Evolutionary conservation across 495 filamentous ascomycete genomes (phyloP).

Genomic region (Xylaria sp.): DNA sequence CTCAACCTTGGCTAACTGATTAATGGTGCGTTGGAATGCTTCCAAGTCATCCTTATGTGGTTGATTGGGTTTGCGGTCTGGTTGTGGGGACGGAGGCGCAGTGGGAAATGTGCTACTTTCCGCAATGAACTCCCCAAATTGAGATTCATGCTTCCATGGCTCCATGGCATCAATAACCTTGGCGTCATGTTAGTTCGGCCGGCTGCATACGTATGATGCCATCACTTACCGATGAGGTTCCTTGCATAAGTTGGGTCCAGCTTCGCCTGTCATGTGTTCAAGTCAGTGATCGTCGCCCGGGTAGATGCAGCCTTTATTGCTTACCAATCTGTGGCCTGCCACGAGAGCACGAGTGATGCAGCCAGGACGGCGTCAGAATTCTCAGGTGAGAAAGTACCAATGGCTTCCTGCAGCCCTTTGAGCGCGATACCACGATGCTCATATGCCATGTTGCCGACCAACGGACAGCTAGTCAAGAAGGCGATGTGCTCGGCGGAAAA

Average conservation of each 20-base stretch:
- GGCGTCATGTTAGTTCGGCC: conserved; percentile 40
- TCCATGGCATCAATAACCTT: conserved; percentile 91
- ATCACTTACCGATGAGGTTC: conserved; percentile 78
- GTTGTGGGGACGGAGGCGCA: conserved; percentile 64
- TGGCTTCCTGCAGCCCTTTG: conserved; percentile 86
- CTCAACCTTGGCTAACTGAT: conserved; percentile 74
- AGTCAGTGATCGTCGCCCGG: conserved; percentile 42
- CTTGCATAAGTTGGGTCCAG: conserved; percentile 92
- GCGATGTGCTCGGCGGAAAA: conserved; percentile 92
- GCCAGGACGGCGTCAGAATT: conserved; percentile 93
- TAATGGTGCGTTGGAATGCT: conserved; percentile 68
- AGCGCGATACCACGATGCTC: conserved; percentile 85
- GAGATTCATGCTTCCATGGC: conserved; percentile 87
- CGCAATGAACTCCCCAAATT: conserved; percentile 83
- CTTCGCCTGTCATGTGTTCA: conserved; percentile 67
- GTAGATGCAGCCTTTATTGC: conserved; percentile 51
- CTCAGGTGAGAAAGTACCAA: conserved; percentile 80
- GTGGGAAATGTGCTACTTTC: conserved; percentile 72
- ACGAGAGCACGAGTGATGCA: conserved; percentile 89
- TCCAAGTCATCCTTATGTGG: conserved; percentile 71
- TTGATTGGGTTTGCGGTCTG: conserved; percentile 63
- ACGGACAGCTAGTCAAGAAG: conserved; percentile 80
- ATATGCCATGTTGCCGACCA: conserved; percentile 83
- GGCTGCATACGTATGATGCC: not conserved
- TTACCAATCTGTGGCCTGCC: conserved; percentile 97